Percentiles rank a stretch among this genome's conserved stretches.
Conservation (phyloP, 768 basidiomycete genomes). For the Boletus rubropictus region DNA sequence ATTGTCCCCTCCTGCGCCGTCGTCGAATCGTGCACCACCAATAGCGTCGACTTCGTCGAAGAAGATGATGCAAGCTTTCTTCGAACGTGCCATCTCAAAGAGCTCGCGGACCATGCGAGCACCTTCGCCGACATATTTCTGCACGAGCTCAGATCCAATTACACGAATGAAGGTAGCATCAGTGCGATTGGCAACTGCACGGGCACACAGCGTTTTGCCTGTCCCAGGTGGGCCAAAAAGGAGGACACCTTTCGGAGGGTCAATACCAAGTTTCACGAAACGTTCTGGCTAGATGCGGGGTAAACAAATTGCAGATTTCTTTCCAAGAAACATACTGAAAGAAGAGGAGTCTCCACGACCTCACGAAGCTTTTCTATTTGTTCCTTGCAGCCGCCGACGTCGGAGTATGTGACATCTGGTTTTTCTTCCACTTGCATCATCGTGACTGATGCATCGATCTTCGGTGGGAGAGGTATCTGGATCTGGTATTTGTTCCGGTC, state of each 20-base stretch:
- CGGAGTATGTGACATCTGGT: constrained; percentile 96
- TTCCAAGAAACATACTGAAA: constrained; percentile 58
- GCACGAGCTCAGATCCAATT: constrained; percentile 98
- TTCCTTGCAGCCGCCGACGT: constrained; percentile 97
- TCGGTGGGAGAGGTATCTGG: constrained; percentile 95
- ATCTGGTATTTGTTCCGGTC: constrained; percentile 98
- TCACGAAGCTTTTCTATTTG: constrained; percentile 99
- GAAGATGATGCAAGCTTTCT: constrained; percentile 99
- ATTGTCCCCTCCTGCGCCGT: constrained; percentile 98
- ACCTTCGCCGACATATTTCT: constrained; percentile 99
- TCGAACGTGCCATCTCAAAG: constrained; percentile 98
- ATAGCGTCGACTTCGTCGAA: constrained; percentile 99
- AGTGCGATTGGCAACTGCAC: constrained; percentile 96
- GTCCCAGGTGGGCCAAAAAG: constrained; percentile 95
- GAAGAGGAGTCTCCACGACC: constrained; percentile 93
- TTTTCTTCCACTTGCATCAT: constrained; percentile 99
- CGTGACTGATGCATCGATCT: constrained; percentile 98
- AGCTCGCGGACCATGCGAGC: constrained; percentile 98
- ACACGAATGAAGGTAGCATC: constrained; percentile 99
- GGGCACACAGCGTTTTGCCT: constrained; percentile 97
- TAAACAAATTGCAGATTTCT: constrained; percentile 11
- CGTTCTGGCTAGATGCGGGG: constrained; percentile 78
- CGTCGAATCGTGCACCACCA: constrained; percentile 96
- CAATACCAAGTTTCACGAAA: constrained; percentile 96
- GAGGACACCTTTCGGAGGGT: constrained; percentile 96